phyloP scores from a whole-genome alignment of 495 filamentous ascomycete genomes.

The Penicillium desertorum region DNA sequence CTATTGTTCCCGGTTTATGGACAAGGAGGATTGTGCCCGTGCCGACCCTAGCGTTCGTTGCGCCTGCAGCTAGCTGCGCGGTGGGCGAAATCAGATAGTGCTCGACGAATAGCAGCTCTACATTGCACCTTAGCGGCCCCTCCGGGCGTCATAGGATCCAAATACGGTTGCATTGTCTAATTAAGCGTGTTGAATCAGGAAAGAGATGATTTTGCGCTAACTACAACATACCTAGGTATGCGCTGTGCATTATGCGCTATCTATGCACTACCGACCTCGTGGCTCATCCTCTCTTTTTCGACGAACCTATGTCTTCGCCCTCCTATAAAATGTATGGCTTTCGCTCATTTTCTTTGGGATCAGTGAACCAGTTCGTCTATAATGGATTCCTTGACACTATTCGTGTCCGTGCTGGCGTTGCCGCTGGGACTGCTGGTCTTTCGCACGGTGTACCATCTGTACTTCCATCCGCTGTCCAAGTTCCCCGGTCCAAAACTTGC shows the following conservation, averaged over 20 bases:
- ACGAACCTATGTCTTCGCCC: neutral
- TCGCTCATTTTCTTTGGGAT: neutral
- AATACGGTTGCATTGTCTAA: neutral
- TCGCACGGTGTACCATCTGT: slow-evolving; percentile 33
- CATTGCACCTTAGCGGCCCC: neutral
- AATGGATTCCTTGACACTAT: slow-evolving; percentile 16
- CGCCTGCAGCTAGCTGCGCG: slow-evolving; percentile 5
- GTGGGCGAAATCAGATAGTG: neutral
- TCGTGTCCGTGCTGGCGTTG: slow-evolving; percentile 1
- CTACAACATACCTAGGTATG: neutral
- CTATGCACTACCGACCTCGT: slow-evolving; percentile 3
- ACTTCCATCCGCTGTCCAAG: slow-evolving; percentile 37
- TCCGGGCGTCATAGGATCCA: neutral
- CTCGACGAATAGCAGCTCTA: slow-evolving; percentile 3
- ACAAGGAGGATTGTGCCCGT: neutral
- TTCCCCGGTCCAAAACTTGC: slow-evolving; percentile 53
- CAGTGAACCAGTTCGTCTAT: neutral
- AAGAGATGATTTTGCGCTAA: neutral
- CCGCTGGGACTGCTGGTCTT: slow-evolving; percentile 6
- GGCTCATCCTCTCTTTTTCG: neutral
- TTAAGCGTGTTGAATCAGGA: neutral
- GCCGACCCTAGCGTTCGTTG: neutral
- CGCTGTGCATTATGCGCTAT: neutral
- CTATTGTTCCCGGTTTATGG: neutral
- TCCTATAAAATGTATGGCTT: neutral